Base-by-base conservation (phyloP, 2,329 filamentous ascomycete species). In the Xylaria sp. region DNA sequence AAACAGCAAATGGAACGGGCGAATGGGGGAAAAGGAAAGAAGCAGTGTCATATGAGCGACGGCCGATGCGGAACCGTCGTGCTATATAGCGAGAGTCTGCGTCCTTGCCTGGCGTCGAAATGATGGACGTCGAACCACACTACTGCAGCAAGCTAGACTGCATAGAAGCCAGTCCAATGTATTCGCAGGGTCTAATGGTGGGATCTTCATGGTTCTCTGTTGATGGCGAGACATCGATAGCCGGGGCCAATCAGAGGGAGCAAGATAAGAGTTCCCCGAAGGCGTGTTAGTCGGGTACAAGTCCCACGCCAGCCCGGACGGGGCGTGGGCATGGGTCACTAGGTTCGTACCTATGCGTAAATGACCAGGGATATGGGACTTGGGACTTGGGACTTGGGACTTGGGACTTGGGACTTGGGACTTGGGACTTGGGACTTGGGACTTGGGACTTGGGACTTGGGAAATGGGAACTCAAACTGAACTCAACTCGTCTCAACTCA, bases 181-280 rank as follows among this genome's bases (percentile, higher is more conserved):
- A 51, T 25, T 23, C 52, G 66, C 63, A 65, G 68, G 70, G 64
- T 58, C 68, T 69, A 68, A 74, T 67, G 69, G 62, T 62, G 72
- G 70, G 69, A 68, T 68, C 65, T 70, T 70, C 65, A 61, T 55
- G 52, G 52, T 55, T 46, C 25, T 10, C 34, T 52, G 50, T 18
- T 32, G 28, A 70, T 56, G 46, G 44, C 56, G 65, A 73, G 61
- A 69, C 63, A 71, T 72, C 64, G 70, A 70, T 55, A 56, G 70
- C 65, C 65, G 44, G 57, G 60, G 48, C 74, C 74, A 75, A 76
- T 75, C 71, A 76, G 44, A 70, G 28, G 23, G 10, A 20, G 57
- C 44, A 25, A 68, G 67, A 68, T 70, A 66, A 66, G 61, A 63
- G 46, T 12, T 44, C 34, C 58, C 52, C 56, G n/a, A 70, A 54